Percentiles rank a stretch among this genome's conserved stretches.
phyloP scores from a whole-genome alignment of 2,329 filamentous ascomycete genomes.

The Xylariomycetidae sp. region DNA sequence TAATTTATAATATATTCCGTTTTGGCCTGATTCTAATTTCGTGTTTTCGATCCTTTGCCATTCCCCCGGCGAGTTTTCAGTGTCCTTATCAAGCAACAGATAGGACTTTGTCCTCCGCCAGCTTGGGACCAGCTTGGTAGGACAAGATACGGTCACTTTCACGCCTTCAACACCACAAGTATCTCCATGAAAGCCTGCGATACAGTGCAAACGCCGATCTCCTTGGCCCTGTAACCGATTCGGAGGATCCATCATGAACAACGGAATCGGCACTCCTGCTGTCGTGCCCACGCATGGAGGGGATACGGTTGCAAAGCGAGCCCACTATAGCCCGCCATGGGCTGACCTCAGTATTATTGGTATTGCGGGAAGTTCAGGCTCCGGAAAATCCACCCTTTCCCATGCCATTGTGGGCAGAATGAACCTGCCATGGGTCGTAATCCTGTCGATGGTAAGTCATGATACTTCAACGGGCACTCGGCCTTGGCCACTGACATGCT shows the following conservation, averaged over 20 bases:
- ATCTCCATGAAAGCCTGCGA: constrained; percentile 6
- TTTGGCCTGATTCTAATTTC: too few relatives aligned
- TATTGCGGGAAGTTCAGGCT: constrained; percentile 90
- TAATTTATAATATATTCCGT: too few relatives aligned
- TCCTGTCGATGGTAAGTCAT: constrained; percentile 78
- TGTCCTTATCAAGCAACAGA: too few relatives aligned
- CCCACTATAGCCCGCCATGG: constrained; percentile 91
- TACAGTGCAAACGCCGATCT: too few relatives aligned
- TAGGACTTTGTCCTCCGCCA: too few relatives aligned
- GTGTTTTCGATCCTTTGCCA: too few relatives aligned
- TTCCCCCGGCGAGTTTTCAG: too few relatives aligned
- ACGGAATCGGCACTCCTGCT: constrained; percentile 18
- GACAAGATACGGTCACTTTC: too few relatives aligned
- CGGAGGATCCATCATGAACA: constrained; percentile 27
- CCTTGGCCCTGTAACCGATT: too few relatives aligned
- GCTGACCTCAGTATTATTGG: constrained; percentile 94
- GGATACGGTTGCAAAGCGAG: constrained; percentile 48
- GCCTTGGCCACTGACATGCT: constrained; percentile 16
- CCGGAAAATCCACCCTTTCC: constrained; percentile 89
- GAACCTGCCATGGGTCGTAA: constrained; percentile 95
- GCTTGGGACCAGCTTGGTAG: too few relatives aligned
- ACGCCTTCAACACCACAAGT: constrained; percentile 9
- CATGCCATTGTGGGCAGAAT: constrained; percentile 84
- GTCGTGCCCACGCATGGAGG: constrained; percentile 26
- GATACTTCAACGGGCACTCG: constrained; percentile 11